These are phyloP conservation scores for Letharia lupina DNA, from an alignment of 495 filamentous ascomycete genomes.

Conservation along the genomic window DNA sequence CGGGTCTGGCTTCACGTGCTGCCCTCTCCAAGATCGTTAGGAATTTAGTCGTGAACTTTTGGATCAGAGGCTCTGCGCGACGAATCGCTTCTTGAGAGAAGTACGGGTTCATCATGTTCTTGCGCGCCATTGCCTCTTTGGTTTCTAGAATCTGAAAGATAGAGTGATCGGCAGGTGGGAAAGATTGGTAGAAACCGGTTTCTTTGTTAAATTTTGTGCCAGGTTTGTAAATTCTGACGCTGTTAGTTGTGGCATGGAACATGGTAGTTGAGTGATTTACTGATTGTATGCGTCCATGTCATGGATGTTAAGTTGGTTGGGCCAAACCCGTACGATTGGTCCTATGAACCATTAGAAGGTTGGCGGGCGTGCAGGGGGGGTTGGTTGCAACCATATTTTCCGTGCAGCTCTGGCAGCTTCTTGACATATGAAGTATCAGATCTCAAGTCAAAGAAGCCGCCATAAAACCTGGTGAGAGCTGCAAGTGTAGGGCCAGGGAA, in stretches of 20 bases:
- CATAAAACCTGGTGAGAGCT: neutral
- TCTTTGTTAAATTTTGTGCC: neutral
- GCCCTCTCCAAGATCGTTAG: neutral
- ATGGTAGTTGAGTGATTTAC: neutral
- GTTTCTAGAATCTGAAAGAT: neutral
- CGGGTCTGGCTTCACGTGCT: neutral
- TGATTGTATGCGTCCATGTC: neutral
- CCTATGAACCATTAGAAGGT: neutral
- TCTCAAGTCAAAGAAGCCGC: neutral
- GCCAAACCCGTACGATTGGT: neutral
- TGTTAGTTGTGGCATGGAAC: neutral
- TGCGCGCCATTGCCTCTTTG: neutral
- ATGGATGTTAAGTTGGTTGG: neutral
- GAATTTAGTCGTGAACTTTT: neutral
- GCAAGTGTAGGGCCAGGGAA: neutral
- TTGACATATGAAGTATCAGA: neutral
- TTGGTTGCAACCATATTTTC: neutral
- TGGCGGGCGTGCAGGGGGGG: neutral
- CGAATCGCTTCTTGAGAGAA: neutral
- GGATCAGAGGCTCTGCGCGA: neutral
- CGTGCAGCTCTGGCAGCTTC: slow-evolving; percentile 1
- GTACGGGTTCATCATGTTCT: slow-evolving; percentile 1
- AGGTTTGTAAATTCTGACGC: neutral
- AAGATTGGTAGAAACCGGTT: neutral
- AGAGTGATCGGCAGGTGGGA: neutral